These are phyloP conservation scores for Warburgia ugandensis DNA, from an alignment of 164 flowering plant species.

Conservation along the genomic window DNA sequence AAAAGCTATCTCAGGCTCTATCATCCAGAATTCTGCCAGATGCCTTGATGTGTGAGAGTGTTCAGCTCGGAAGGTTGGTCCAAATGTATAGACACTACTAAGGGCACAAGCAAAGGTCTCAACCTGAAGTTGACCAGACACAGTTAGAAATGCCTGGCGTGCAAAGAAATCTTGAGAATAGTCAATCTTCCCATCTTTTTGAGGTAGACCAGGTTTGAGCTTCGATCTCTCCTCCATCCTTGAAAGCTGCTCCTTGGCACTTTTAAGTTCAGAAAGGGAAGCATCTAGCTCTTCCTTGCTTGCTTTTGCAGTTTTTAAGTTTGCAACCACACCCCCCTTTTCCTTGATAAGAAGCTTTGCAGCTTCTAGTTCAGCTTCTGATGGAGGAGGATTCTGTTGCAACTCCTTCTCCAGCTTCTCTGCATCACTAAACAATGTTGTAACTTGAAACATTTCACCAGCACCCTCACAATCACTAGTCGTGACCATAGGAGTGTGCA, in stretches of 20 bases:
- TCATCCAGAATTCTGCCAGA: conserved; percentile 98
- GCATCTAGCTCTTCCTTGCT: conserved; percentile 49
- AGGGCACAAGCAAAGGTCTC: conserved; percentile 86
- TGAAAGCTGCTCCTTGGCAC: conserved; percentile 61
- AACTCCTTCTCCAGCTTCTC: conserved; percentile 81
- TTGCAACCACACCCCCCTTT: conserved; percentile 57
- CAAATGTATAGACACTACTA: conserved; percentile 89
- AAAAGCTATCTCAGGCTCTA: conserved; percentile 95
- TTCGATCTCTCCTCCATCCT: conserved; percentile 67
- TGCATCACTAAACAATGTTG: conserved; percentile 68
- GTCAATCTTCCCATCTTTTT: conserved; percentile 85
- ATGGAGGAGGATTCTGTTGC: conserved; percentile 68
- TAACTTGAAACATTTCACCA: conserved; percentile 98
- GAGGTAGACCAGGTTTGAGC: conserved; percentile 70
- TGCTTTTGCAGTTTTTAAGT: conserved; percentile 66
- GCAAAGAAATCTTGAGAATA: conserved; percentile 79
- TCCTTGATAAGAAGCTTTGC: conserved; percentile 50
- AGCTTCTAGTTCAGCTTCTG: conserved; percentile 63
- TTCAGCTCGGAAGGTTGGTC: conserved; percentile 95
- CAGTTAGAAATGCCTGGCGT: conserved; percentile 89
- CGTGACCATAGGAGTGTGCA: conserved; percentile 89
- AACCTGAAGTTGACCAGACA: conserved; percentile 89
- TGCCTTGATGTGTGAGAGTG: conserved; percentile 96
- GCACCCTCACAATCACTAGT: conserved; percentile 99
- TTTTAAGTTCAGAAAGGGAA: conserved; percentile 55